These are phyloP conservation scores for Sporopachydermia cereana DNA, from an alignment of 1,139 yeast species.

Conservation along the genomic window DNA sequence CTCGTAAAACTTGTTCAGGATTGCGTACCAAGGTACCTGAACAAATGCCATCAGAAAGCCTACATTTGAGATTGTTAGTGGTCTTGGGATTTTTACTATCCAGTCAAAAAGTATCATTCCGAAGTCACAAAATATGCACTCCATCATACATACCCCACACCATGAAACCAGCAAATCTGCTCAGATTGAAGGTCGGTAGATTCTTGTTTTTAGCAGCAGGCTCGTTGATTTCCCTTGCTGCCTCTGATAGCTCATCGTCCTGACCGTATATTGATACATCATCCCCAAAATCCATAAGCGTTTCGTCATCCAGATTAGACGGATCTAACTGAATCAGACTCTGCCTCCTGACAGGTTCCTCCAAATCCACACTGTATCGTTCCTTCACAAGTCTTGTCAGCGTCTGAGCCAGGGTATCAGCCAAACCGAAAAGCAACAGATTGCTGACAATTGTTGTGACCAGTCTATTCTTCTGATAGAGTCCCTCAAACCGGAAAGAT, in stretches of 20 bases:
- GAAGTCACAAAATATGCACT: slow-evolving; percentile 4
- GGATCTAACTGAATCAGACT: slow-evolving; percentile 23
- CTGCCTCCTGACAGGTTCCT: slow-evolving; percentile 25
- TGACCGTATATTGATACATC: slow-evolving; percentile 18
- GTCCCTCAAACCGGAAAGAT: slow-evolving; percentile 25
- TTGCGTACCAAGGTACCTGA: slow-evolving; percentile 83
- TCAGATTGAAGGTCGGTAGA: slow-evolving; percentile 40
- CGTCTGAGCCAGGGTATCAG: slow-evolving; percentile 83
- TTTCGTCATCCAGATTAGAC: slow-evolving; percentile 26
- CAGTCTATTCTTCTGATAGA: slow-evolving; percentile 57
- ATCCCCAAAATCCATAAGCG: slow-evolving; percentile 10
- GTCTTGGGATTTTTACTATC: not conserved
- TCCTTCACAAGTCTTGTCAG: slow-evolving; percentile 24
- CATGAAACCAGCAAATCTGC: slow-evolving; percentile 69
- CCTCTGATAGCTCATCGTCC: slow-evolving; percentile 27
- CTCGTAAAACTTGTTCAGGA: slow-evolving; percentile 63
- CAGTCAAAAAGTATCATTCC: not conserved
- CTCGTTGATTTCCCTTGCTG: slow-evolving; percentile 15
- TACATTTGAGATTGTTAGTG: no score
- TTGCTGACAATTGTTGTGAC: slow-evolving; percentile 78
- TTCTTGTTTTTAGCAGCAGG: slow-evolving; percentile 9
- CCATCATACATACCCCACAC: slow-evolving; percentile 48
- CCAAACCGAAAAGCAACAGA: slow-evolving; percentile 69
- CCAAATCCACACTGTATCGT: slow-evolving; percentile 13
- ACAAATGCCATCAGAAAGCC: slow-evolving; percentile 67